These are phyloP conservation scores for Chimonanthus salicifolius DNA, from an alignment of 164 flowering plant genomes.

Conservation along the genomic window DNA sequence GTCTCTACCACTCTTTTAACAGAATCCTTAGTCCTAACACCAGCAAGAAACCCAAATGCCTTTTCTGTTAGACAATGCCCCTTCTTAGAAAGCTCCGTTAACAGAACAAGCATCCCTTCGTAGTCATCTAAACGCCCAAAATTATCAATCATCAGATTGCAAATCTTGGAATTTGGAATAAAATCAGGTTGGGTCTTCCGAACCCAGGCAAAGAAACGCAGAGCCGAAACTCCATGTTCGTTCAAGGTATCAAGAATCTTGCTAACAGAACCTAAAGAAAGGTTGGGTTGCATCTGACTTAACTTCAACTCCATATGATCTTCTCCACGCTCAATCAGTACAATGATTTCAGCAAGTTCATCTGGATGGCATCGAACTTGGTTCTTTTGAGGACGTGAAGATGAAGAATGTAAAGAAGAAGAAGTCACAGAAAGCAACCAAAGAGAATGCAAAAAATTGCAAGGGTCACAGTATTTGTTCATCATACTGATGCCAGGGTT, in stretches of 20 bases:
- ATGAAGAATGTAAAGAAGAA: not conserved
- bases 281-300: slow-evolving; percentile 14
- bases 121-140: slow-evolving; percentile 44
- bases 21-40: slow-evolving; percentile 13
- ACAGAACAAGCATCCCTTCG: slow-evolving; percentile 27
- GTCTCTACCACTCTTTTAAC: slow-evolving; percentile 26
- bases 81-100: slow-evolving; percentile 31
- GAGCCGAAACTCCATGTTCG: slow-evolving; percentile 31
- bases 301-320: slow-evolving; percentile 34
- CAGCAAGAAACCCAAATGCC: slow-evolving; percentile 43
- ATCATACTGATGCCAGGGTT: not conserved
- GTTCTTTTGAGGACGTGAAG: not conserved
- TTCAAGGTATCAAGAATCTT: slow-evolving; percentile 35
- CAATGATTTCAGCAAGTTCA: slow-evolving; percentile 25
- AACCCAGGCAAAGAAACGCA: slow-evolving; percentile 52
- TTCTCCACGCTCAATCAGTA: slow-evolving; percentile 24
- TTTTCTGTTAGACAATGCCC: slow-evolving; percentile 33
- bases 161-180: slow-evolving; percentile 25
- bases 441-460: not conserved
- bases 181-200: slow-evolving; percentile 11
- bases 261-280: slow-evolving; percentile 19
- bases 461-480: not conserved
- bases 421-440: not conserved
- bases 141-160: slow-evolving; percentile 48
- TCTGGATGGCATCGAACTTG: slow-evolving; percentile 1